These are phyloP conservation scores for Phascolomyces articulosus DNA, from an alignment of 371 early-diverging fungal species.

Conservation along the genomic window DNA sequence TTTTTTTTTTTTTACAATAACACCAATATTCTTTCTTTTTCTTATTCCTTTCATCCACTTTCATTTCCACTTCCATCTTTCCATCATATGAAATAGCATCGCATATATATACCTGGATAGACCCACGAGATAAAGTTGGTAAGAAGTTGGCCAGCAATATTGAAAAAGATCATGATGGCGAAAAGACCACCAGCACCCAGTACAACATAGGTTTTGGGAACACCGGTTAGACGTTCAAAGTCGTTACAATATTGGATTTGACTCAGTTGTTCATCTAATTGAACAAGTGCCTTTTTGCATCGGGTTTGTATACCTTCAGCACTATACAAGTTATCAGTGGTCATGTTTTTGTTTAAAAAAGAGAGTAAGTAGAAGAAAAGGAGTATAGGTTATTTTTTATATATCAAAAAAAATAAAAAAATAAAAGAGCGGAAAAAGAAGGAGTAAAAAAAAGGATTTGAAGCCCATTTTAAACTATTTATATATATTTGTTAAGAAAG, in stretches of 20 bases:
- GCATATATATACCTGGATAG: constrained; percentile 67
- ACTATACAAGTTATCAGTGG: constrained; percentile 11
- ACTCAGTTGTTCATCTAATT: constrained; percentile 25
- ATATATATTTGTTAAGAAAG: too few relatives aligned
- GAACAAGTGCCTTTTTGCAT: constrained; percentile 2
- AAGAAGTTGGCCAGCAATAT: constrained; percentile 78
- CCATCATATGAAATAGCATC: too few relatives aligned
- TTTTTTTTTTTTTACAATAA: too few relatives aligned
- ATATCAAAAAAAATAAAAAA: not conserved
- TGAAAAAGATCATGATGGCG: constrained; percentile 85
- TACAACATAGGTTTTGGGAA: constrained; percentile 42
- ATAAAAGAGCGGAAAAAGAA: constrained; percentile 7
- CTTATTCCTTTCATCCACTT: too few relatives aligned
- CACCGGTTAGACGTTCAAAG: constrained; percentile 56
- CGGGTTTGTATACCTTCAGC: constrained; percentile 11
- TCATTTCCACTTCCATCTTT: too few relatives aligned
- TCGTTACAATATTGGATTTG: constrained; percentile 66
- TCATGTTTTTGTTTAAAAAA: constrained; percentile 9
- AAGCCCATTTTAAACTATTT: not conserved
- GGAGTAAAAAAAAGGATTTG: constrained; percentile 3
- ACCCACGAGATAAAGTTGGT: constrained; percentile 86
- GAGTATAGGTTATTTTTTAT: too few relatives aligned
- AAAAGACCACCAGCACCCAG: constrained; percentile 61
- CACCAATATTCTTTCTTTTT: too few relatives aligned
- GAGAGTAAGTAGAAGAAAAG: constrained; percentile 1